Base-by-base conservation (phyloP, 129 eudicot species). In the Artemisia argyi region DNA sequence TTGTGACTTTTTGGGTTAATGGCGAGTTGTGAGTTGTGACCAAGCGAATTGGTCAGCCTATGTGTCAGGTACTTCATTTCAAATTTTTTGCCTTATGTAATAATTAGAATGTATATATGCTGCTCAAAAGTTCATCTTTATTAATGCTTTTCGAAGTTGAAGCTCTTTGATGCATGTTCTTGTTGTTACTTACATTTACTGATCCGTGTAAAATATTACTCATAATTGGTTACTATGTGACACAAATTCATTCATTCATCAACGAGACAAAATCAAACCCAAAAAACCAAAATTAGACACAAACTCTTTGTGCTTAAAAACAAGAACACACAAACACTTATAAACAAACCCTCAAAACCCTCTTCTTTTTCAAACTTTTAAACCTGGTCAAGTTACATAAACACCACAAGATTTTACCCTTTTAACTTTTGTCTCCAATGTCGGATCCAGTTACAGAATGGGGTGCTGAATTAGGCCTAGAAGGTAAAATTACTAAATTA, bases 1-100 rank as follows among this genome's bases (percentile, higher is more conserved):
- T 76, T 51, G 24, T 22, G 1, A 22, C 11, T 65, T 63, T 24
- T 76, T 64, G 60, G 24, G 20, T 56, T 73, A 49, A 19, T 74
- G 81, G 97, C 91, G 82, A 73, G 71, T 81, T 68, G 96, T 22
- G 93, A 77, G 89, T 77, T 74, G 22, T 76, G 63, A 81, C 97
- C 0, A 96, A 92, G 82, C 87, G 96, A 35, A 74, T 65, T 57
- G 97, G 94, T 26, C 96, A 92, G 78, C 96, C 96, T 68, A 78
- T 86, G 20, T 92, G 97, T 81, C 94, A 86, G 96, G 97, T 92
- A 88, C 26, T 55, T 35, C 32, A 15, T 42, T 47, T 75, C 13
- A 44, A 58, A 28, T 0, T 22, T 22, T 22, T 22, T 22, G 24
- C 24, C 24, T 22, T 22, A 22, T 22, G 24, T 22, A 22, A 0